phyloP scores from a whole-genome alignment of 768 basidiomycete species.

The Tylopilus balloui region DNA sequence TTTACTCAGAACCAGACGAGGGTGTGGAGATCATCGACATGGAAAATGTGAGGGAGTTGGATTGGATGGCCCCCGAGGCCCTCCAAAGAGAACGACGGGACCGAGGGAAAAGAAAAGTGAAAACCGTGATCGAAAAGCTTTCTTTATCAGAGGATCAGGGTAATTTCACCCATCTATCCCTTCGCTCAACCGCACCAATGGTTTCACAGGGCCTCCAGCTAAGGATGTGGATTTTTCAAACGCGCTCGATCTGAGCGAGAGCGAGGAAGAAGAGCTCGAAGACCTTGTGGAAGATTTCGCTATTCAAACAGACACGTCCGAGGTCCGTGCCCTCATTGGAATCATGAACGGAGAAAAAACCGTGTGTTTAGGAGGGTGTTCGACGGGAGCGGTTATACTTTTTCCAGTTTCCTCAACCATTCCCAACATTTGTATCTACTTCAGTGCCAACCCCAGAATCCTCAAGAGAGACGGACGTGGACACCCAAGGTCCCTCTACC shows the following conservation, averaged over 20 bases:
- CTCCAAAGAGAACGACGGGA: slow-evolving; percentile 47
- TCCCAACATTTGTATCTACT: slow-evolving; percentile 63
- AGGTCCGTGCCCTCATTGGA: slow-evolving; percentile 31
- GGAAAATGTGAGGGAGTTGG: slow-evolving; percentile 70
- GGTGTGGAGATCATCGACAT: slow-evolving; percentile 86
- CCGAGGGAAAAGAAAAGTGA: slow-evolving; percentile 33
- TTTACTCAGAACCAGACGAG: slow-evolving; percentile 84
- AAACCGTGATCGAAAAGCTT: slow-evolving; percentile 45
- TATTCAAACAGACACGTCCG: slow-evolving; percentile 33
- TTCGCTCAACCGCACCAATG: background rate
- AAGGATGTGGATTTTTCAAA: slow-evolving; percentile 45
- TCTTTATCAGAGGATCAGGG: slow-evolving; percentile 32
- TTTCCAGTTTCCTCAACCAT: slow-evolving; percentile 86
- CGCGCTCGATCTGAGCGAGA: slow-evolving; percentile 67
- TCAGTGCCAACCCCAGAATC: slow-evolving; percentile 26
- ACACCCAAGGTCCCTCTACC: slow-evolving; percentile 27
- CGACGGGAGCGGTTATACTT: slow-evolving; percentile 73
- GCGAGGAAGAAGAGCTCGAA: slow-evolving; percentile 77
- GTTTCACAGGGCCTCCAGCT: slow-evolving; percentile 3
- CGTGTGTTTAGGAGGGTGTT: slow-evolving; percentile 39
- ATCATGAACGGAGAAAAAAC: background rate
- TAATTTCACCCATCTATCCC: slow-evolving; percentile 13
- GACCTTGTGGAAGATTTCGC: slow-evolving; percentile 72
- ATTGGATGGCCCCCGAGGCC: slow-evolving; percentile 86
- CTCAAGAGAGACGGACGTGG: slow-evolving; percentile 33